Conservation (phyloP, 164 flowering plant genomes). For the Warburgia ugandensis region DNA sequence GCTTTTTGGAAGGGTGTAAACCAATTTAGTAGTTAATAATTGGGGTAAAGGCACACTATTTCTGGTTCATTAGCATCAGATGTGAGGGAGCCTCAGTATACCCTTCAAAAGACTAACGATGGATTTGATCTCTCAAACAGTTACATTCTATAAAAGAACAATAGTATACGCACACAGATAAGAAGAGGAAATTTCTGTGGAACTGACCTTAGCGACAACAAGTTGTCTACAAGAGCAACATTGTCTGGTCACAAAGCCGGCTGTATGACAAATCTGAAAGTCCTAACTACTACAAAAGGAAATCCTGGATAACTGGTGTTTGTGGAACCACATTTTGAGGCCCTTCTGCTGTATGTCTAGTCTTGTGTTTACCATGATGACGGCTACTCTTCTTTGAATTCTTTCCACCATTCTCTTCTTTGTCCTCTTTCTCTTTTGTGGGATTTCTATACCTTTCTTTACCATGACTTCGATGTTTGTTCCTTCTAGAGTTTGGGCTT, state of each 20-base stretch:
- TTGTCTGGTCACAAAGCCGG: no score
- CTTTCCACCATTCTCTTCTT: slow-evolving; percentile 29
- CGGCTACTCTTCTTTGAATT: slow-evolving; percentile 43
- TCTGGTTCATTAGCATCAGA: no score
- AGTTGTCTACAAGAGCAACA: no score
- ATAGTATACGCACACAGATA: no score
- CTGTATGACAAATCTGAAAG: not conserved
- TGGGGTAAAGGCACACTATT: no score
- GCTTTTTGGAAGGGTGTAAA: no score
- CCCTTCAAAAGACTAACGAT: no score
- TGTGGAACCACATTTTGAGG: slow-evolving; percentile 32
- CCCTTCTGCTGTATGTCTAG: slow-evolving; percentile 43
- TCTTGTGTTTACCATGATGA: slow-evolving; percentile 44
- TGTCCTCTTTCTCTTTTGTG: slow-evolving; percentile 27
- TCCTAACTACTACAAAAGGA: slow-evolving; percentile 42
- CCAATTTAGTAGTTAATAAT: no score
- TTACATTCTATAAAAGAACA: no score
- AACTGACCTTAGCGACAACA: no score
- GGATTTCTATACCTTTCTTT: slow-evolving; percentile 47
- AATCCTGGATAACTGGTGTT: slow-evolving; percentile 68
- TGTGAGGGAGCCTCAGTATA: no score
- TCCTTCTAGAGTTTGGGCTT: slow-evolving; percentile 38
- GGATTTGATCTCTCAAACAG: no score
- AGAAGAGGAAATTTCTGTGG: not conserved
- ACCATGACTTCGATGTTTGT: slow-evolving; percentile 37